phyloP scores from a whole-genome alignment of 2,329 filamentous ascomycete genomes.

The Zalaria sp. region DNA sequence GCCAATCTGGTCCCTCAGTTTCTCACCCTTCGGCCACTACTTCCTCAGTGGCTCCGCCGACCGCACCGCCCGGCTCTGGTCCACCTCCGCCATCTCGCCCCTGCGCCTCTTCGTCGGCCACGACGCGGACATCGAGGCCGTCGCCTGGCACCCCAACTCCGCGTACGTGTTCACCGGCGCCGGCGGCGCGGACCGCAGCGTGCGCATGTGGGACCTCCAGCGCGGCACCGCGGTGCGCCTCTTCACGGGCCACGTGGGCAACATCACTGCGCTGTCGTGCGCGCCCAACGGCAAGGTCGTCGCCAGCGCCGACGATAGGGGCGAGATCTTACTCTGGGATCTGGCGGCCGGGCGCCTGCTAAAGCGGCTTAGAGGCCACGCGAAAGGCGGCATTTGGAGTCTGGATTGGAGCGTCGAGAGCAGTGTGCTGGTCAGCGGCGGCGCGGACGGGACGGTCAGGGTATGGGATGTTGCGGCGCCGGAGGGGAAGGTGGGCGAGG shows the following conservation, averaged over 20 bases:
- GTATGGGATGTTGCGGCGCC: constrained; percentile 77
- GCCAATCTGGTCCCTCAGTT: constrained; percentile 75
- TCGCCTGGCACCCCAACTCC: constrained; percentile 92
- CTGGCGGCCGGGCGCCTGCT: constrained; percentile 71
- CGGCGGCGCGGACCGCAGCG: constrained; percentile 62
- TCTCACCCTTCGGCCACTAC: constrained; percentile 91
- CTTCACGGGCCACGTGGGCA: constrained; percentile 82
- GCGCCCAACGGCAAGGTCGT: constrained; percentile 78
- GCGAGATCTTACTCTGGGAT: constrained; percentile 91
- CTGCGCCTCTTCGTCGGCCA: constrained; percentile 83
- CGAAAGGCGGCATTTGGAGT: constrained; percentile 85
- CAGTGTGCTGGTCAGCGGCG: constrained; percentile 76
- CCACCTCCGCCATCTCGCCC: constrained; percentile 81
- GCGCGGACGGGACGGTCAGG: constrained; percentile 82
- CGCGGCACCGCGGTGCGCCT: constrained; percentile 79
- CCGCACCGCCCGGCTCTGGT: constrained; percentile 81
- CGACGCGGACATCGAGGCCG: constrained; percentile 77
- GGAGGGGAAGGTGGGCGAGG: constrained; percentile 20
- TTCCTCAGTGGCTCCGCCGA: constrained; percentile 82
- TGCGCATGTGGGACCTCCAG: constrained; percentile 93
- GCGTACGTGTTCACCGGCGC: constrained; percentile 88
- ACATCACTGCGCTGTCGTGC: constrained; percentile 72
- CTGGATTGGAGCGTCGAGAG: constrained; percentile 90
- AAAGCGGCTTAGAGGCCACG: constrained; percentile 89
- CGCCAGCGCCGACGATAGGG: constrained; percentile 78